Base-by-base conservation (phyloP, 805 yeast species). In the Candida chilensis region DNA sequence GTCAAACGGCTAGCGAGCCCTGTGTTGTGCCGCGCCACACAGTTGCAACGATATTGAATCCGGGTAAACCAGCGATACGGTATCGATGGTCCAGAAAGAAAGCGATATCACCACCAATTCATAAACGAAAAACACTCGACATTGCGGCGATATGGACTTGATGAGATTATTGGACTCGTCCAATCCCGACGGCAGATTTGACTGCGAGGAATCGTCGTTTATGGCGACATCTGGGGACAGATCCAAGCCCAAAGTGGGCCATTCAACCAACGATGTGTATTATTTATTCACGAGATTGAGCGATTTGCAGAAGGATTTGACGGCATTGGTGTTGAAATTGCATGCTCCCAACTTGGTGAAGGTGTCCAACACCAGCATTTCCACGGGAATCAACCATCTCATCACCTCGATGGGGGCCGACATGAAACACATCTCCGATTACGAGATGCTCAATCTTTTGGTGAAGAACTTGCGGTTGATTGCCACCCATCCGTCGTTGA, bases 401-500 rank as follows among this genome's bases (percentile, higher is more conserved):
- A 24, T n/a, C 12, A n/a, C 15, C 9, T 24, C n/a, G 15, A 11
- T 14, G 12, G 28, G 6, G 5, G 6, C 17, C 6, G 11, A 16
- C 5, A n/a, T 16, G 8, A 15, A 14, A 15, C 6, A 6, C 11
- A 11, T 26, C 12, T 11, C 28, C 6, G 17, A 30, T 24, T 40
- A 36, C 16, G 64, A 67, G 8, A 46, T 64, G 37, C 48, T 68
- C n/a, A 49, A 57, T 24, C 41, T 72, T 33, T 45, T 70, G 32
- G 48, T 60, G 27, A 59, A 64, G 5, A 75, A 69, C 39, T 45
- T 78, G 4, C 44, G 59, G 21, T 63, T 66, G n/a, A 52, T 77
- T 0, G 57, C 69, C 3, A 74, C 69, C 41, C 88, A 83, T 50
- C 85, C 90, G 2, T 73, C 79, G 25, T 52, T 83, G 24, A 48